A percentile compares a stretch with the other conserved stretches of the same genome.
phyloP scores from a whole-genome alignment of 805 yeast genomes.

The Tetrapisispora arboricola region DNA sequence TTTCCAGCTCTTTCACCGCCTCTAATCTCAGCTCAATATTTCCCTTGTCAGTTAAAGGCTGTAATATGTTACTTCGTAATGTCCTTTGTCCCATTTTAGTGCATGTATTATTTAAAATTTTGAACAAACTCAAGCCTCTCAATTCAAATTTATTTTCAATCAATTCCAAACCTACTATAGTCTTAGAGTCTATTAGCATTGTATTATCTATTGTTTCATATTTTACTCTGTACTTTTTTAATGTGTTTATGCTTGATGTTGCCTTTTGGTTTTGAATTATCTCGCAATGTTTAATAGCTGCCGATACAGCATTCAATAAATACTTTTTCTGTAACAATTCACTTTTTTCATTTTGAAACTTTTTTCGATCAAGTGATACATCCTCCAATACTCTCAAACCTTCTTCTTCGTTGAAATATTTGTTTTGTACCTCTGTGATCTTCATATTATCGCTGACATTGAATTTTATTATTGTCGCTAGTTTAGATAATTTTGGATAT shows the following conservation, averaged over 20 bases:
- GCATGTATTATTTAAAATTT: slow-evolving; percentile 30
- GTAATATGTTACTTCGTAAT: slow-evolving; percentile 35
- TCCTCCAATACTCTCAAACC: slow-evolving; percentile 21
- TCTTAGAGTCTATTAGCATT: slow-evolving; percentile 34
- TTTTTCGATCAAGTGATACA: slow-evolving; percentile 9
- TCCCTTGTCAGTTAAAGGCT: slow-evolving; percentile 34
- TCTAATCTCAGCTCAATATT: slow-evolving; percentile 30
- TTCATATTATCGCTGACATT: slow-evolving; percentile 22
- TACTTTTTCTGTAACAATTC: slow-evolving; percentile 23
- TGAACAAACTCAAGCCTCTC: slow-evolving; percentile 28
- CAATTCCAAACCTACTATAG: slow-evolving; percentile 33
- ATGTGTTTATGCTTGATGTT: slow-evolving; percentile 10
- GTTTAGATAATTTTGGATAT: slow-evolving; percentile 22
- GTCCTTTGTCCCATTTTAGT: slow-evolving; percentile 40
- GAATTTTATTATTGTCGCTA: slow-evolving; percentile 30
- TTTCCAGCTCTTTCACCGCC: slow-evolving; percentile 31
- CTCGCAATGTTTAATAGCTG: slow-evolving; percentile 23
- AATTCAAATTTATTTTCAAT: slow-evolving; percentile 27
- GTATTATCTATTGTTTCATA: slow-evolving; percentile 32
- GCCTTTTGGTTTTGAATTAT: slow-evolving; percentile 5
- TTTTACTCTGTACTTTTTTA: slow-evolving; percentile 29
- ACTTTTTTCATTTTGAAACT: slow-evolving; percentile 4
- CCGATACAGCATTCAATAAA: slow-evolving; percentile 30
- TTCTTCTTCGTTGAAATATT: slow-evolving; percentile 17
- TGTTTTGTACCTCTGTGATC: slow-evolving; percentile 19